Percentiles rank a stretch among this genome's conserved stretches.
phyloP scores from a whole-genome alignment of 2,329 filamentous ascomycete species.

The Furcasterigmium sp. region DNA sequence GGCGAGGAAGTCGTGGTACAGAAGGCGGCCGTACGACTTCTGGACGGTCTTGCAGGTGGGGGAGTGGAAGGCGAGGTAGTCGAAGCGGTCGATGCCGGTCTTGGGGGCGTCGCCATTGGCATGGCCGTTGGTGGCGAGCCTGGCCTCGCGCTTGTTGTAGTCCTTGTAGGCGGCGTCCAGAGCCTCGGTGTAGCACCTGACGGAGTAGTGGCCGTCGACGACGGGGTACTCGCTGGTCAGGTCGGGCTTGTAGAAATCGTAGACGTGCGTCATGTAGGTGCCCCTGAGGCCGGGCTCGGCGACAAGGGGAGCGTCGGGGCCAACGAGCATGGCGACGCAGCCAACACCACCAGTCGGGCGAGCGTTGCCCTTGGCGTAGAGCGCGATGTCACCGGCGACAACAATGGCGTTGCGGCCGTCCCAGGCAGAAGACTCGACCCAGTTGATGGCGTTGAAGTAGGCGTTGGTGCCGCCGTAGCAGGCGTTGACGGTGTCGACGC shows the following conservation, averaged over 20 bases:
- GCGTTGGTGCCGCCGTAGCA: slow-evolving; percentile 86
- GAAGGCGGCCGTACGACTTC: slow-evolving; percentile 77
- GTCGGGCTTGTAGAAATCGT: slow-evolving; percentile 90
- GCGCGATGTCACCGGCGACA: slow-evolving; percentile 75
- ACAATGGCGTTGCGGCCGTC: slow-evolving; percentile 79
- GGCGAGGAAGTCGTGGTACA: slow-evolving; percentile 80
- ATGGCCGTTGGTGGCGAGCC: slow-evolving; percentile 47
- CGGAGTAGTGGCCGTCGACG: slow-evolving; percentile 78
- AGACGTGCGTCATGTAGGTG: slow-evolving; percentile 77
- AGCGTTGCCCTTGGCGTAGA: slow-evolving; percentile 79
- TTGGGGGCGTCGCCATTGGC: slow-evolving; percentile 46
- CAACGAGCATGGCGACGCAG: slow-evolving; percentile 72
- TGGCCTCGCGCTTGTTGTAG: slow-evolving; percentile 69
- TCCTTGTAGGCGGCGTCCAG: slow-evolving; percentile 78
- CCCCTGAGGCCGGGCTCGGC: slow-evolving; percentile 75
- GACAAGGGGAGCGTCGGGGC: slow-evolving; percentile 71
- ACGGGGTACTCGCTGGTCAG: slow-evolving; percentile 82
- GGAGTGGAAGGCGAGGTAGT: slow-evolving; percentile 78
- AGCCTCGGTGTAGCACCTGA: slow-evolving; percentile 76
- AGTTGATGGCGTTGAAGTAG: slow-evolving; percentile 78
- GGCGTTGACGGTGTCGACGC: slow-evolving; percentile 77
- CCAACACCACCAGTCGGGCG: slow-evolving; percentile 78
- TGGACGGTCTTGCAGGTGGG: slow-evolving; percentile 84
- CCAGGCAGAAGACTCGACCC: slow-evolving; percentile 83
- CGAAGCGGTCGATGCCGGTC: slow-evolving; percentile 71